phyloP scores from a whole-genome alignment of 2,329 filamentous ascomycete genomes.

The Cucurbitaria berberidis region DNA sequence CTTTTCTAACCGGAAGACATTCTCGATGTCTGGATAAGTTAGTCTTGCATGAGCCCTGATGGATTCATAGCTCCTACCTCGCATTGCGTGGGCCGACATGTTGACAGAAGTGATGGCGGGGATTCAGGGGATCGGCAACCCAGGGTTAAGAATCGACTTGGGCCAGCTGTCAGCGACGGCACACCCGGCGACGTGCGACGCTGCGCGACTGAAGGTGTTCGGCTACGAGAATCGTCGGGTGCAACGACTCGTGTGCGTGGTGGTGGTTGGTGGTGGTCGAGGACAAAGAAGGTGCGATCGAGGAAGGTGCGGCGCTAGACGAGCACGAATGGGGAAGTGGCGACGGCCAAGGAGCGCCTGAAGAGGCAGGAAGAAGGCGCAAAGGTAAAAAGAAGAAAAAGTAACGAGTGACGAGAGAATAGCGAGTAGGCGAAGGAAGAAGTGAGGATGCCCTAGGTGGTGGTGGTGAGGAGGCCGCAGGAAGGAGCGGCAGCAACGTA shows the following conservation, averaged over 20 bases:
- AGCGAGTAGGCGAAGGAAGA: slow-evolving; percentile 1
- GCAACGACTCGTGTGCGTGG: slow-evolving; percentile 11
- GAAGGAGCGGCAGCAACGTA: slow-evolving; percentile 5
- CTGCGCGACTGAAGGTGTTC: slow-evolving; percentile 1
- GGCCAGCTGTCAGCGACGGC: slow-evolving; percentile 15
- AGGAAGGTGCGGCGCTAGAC: slow-evolving; percentile 11
- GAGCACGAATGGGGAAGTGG: slow-evolving; percentile 1
- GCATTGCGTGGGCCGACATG: slow-evolving; percentile 27
- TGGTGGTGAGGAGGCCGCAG: slow-evolving; percentile 7
- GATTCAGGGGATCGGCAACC: slow-evolving; percentile 21
- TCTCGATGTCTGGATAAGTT: slow-evolving; percentile 41
- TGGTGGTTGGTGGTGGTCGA: too few relatives aligned
- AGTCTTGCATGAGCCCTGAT: slow-evolving; percentile 4
- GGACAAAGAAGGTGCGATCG: slow-evolving; percentile 16
- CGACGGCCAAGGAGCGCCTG: slow-evolving; percentile 8
- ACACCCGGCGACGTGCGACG: slow-evolving; percentile 11
- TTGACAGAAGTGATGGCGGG: slow-evolving; percentile 8
- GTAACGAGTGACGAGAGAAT: slow-evolving; percentile 22
- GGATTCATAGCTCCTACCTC: slow-evolving; percentile 11
- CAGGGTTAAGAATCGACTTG: slow-evolving; percentile 10
- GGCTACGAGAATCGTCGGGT: background rate
- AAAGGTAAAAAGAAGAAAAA: background rate
- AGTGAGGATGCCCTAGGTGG: slow-evolving; percentile 7
- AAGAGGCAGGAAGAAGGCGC: slow-evolving; percentile 1
- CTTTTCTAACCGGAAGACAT: slow-evolving; percentile 57